Evolutionary conservation across 129 eudicot genomes (phyloP), one percentile per base, ranked within the genome.

Genomic region (Centrapalus pauciflorus): DNA sequence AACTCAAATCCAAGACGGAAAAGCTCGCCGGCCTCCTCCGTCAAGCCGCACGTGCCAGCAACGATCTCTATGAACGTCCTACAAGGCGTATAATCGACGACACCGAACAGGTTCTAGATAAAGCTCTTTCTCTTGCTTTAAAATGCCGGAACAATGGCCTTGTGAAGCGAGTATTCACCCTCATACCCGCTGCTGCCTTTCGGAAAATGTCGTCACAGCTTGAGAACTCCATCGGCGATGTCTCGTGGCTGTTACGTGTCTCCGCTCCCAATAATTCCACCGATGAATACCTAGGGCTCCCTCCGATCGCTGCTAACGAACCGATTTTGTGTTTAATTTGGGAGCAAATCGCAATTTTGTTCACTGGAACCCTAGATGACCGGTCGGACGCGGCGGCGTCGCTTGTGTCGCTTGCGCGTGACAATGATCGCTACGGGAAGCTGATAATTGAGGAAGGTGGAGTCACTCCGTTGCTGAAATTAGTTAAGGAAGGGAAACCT

Each of bases 401-500:
- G 21, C 78, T 80, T 3, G 84, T 75, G 0, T 75, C 84, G 3
- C 68, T 80, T 13, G 84, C 84, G 0, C 59, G 81, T 0, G 84
- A 80, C 58, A 80, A 71, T 8, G 78, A 75, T 50, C 70, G 84
- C 10, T 80, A 80, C 23, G 84, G 84, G n/a, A 80, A 75, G 49
- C 60, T 80, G 61, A 80, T 80, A 5, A 80, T 80, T 10, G 84
- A 80, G 21, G 84, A 80, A 57, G 84, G 81, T 7, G 84, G 84
- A 10, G 77, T 80, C 30, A 60, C n/a, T 54, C 84, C 84, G 8
- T 58, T 80, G 84, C 55, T 80, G 61, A 80, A 75, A 55, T 54
- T 80, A 61, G 81, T 64, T 5, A 80, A 80, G 46, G 84, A 80
- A 4, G 81, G 81, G 71, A 70, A 75, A 20, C 43, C 48, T 5